Base-by-base conservation (phyloP, 768 basidiomycete species). In the Clitopilus passeckerianus region DNA sequence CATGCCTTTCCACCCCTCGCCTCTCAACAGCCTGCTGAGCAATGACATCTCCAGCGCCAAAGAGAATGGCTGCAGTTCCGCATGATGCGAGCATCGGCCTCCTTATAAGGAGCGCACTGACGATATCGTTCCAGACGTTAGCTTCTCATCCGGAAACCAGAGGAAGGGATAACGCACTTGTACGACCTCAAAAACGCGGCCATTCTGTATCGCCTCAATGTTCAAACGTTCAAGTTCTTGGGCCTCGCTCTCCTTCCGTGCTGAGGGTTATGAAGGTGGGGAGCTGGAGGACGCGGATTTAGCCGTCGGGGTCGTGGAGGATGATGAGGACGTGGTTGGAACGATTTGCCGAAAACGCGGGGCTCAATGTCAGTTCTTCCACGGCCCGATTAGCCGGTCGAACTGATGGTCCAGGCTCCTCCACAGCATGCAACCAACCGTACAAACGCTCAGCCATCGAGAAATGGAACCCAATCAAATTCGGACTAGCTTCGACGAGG, bases 11-110 rank as follows among this genome's bases (percentile, higher is more conserved):
- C 57, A 67, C 75, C 6, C 92, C 91, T 63, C 77, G 82, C 66
- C 77, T 77, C 68, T 95, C 95, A 18, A 95, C 81, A 0, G 75
- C 81, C 71, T 96, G 95, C 72, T 97, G 94, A 0, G 94, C 94
- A 44, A 95, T 81, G 0, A 94, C 65, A 68, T 93, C 92, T 20
- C 90, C 91, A 6, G 81, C 76, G 46, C 89, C 86, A 62, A 92
- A 93, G 8, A 93, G 74, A 55, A 87, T 64, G 1, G 80, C 83
- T 0, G 87, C 87, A 0, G 89, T 89, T 0, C 73, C 71, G 59
- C 85, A 89, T 63, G 90, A 87, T 1, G 84, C 73, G 16, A 84
- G 57, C 74, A 89, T 75, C 0, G 90, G 89, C 12, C 83, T 77
- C 10, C 85, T 81, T 55, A 87, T 71, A 20, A 91, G 78, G 18